A percentile compares a stretch with the other conserved stretches of the same genome.
phyloP scores from a whole-genome alignment of 306 rosid genomes.

The Lathyrus tuberosus region DNA sequence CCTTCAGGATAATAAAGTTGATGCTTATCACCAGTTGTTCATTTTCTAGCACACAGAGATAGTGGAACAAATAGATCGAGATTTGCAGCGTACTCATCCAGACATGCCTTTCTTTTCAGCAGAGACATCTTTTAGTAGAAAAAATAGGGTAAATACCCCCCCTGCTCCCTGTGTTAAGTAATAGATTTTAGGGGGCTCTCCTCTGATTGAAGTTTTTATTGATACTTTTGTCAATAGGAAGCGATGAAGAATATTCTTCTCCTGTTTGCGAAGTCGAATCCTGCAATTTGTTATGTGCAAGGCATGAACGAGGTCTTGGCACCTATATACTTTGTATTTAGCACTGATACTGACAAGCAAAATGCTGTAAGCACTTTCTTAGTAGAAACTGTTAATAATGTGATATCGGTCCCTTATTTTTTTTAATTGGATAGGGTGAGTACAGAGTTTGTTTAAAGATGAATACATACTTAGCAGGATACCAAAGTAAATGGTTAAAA shows the following conservation, averaged over 20 bases:
- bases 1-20: slow-evolving; percentile 20
- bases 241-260: slow-evolving; percentile 83
- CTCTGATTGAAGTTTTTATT: slow-evolving; percentile 23
- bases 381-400: slow-evolving; percentile 18
- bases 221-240: slow-evolving; percentile 54
- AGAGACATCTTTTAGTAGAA: slow-evolving; percentile 61
- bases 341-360: slow-evolving; percentile 61
- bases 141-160: slow-evolving; percentile 57
- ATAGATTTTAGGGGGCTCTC: background rate
- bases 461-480: background rate
- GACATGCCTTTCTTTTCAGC: slow-evolving; percentile 76
- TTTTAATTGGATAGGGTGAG: slow-evolving; percentile 13
- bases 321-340: slow-evolving; percentile 70
- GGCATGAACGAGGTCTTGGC: slow-evolving; percentile 96
- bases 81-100: slow-evolving; percentile 79
- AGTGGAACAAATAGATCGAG: slow-evolving; percentile 79
- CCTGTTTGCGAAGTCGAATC: slow-evolving; percentile 74
- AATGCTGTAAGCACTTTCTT: slow-evolving; percentile 63
- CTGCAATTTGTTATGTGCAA: slow-evolving; percentile 83
- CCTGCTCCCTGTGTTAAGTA: background rate
- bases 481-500: slow-evolving; percentile 17
- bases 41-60: slow-evolving; percentile 66
- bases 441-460: slow-evolving; percentile 4
- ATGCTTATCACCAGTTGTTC: slow-evolving; percentile 26
- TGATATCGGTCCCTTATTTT: background rate